Percentiles rank a stretch among this genome's conserved stretches.
These are phyloP conservation scores for Colletotrichum agaves DNA, from an alignment of 2,329 filamentous ascomycete genomes.

Conservation along the genomic window DNA sequence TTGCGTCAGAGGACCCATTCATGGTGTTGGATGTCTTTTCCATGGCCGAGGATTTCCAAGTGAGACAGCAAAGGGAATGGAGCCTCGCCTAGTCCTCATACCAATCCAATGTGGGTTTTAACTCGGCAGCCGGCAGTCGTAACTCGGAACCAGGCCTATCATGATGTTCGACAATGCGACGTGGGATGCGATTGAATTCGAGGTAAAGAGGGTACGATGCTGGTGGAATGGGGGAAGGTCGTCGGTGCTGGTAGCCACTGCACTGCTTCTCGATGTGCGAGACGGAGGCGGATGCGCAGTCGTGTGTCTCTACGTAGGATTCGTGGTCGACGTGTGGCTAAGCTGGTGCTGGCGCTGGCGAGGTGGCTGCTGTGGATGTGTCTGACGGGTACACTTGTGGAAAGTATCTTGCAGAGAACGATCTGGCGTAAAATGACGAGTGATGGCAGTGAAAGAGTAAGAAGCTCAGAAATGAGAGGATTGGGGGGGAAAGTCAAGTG, in stretches of 20 bases:
- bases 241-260: background rate
- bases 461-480: conserved; percentile 36
- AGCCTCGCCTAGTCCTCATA: conserved; percentile 37
- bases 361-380: conserved; percentile 30
- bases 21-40: conserved; percentile 48
- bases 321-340: conserved; percentile 26
- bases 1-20: conserved; percentile 43
- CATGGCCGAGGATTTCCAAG: conserved; percentile 47
- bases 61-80: conserved; percentile 39
- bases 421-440: conserved; percentile 12
- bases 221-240: conserved; percentile 12
- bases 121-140: conserved; percentile 37
- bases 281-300: conserved; percentile 28
- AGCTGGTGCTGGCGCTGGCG: conserved; percentile 23
- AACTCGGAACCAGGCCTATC: conserved; percentile 34
- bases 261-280: background rate
- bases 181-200: conserved; percentile 27
- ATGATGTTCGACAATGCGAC: conserved; percentile 38
- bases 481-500: conserved; percentile 12
- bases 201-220: conserved; percentile 13
- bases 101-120: conserved; percentile 36
- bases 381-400: conserved; percentile 28
- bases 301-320: conserved; percentile 26
- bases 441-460: conserved; percentile 16
- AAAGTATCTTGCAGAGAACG: conserved; percentile 21